Base-by-base conservation (phyloP, 1,284 basidiomycete species). In the Papiliotrema terrestris region DNA sequence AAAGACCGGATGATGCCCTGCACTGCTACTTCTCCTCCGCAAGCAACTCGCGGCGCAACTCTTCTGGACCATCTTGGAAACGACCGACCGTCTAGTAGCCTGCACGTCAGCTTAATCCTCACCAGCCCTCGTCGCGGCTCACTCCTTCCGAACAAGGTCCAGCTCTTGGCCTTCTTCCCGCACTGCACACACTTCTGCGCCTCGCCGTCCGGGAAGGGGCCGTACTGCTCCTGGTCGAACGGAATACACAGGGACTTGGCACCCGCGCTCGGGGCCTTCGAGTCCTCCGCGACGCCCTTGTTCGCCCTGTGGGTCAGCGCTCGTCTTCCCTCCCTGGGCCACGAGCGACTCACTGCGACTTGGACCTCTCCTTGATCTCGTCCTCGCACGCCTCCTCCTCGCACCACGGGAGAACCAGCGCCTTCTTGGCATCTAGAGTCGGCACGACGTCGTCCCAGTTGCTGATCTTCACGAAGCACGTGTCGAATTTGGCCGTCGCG, bases 161-260 rank as follows among this genome's bases (percentile, higher is more conserved):
- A 96, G 68, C 87, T 82, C 80, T 93, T 94, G 54, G 93, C 89
- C 69, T 89, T 85, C 66, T 83, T 81, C 45, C 85, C 87, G 74
- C 93, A 96, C 23, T 83, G 88, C 56, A 88, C 82, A 76, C 92
- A 96, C 73, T 89, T 91, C 77, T 88, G 84, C 53, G 89, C 86
- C 70, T 87, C 86, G 66, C 93, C 89, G 32, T 76, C 69, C 22
- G 73, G 72, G 70, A 76, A 76, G 39, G 83, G 78, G 15, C 85
- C 81, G 83, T 86, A 96, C 47, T 83, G 83, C 5, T 80, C 82
- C 78, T 98, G 95, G 72, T 98, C 91, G 73, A 95, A 95, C 17
- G 96, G 95, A 80, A 98, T 98, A 68, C 89, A 91, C 13, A 99
- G 85, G 6, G 91, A 93, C 78, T 99, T 99, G 59, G 96, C 96